Evolutionary conservation across 2,329 filamentous ascomycete genomes (phyloP).

Genomic region (Penicillium capsulatum): DNA sequence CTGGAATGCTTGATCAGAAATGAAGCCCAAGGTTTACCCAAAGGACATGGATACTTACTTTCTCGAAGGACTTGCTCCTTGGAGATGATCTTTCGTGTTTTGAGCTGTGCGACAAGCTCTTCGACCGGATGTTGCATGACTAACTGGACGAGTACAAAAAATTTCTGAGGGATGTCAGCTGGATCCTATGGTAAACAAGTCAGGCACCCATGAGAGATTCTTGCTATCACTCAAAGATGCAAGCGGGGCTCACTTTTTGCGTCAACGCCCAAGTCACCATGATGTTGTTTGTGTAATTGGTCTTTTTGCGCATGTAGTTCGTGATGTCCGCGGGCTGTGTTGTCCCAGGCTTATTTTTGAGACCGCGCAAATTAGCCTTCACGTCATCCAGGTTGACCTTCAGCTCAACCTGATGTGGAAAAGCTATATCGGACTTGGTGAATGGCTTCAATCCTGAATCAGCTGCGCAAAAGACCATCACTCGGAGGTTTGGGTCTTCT

Average conservation of each 20-base stretch:
- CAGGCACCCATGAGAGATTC: background rate
- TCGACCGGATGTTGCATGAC: constrained; percentile 69
- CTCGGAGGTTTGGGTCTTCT: constrained; percentile 58
- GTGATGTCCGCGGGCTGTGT: constrained; percentile 93
- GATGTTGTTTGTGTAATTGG: constrained; percentile 69
- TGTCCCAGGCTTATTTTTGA: constrained; percentile 95
- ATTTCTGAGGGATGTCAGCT: constrained; percentile 53
- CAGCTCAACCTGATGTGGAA: constrained; percentile 88
- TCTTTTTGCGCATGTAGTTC: constrained; percentile 62
- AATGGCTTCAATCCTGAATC: constrained; percentile 59
- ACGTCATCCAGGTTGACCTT: constrained; percentile 84
- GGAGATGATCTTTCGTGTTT: constrained; percentile 65
- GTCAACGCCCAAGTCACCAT: constrained; percentile 91
- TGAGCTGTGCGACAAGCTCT: constrained; percentile 65
- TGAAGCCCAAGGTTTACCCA: constrained; percentile 1
- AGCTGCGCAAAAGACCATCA: constrained; percentile 79
- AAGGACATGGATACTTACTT: constrained; percentile 49
- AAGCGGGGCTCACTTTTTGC: constrained; percentile 65
- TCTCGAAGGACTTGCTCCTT: constrained; percentile 79
- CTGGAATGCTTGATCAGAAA: constrained; percentile 45
- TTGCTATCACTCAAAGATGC: too few relatives aligned
- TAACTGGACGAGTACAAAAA: constrained; percentile 67
- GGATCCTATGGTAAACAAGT: too few relatives aligned
- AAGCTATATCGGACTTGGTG: constrained; percentile 65
- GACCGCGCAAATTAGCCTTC: constrained; percentile 85